Conservation (phyloP, 2,329 filamentous ascomycete species). For the Trichophaea hybrida region DNA sequence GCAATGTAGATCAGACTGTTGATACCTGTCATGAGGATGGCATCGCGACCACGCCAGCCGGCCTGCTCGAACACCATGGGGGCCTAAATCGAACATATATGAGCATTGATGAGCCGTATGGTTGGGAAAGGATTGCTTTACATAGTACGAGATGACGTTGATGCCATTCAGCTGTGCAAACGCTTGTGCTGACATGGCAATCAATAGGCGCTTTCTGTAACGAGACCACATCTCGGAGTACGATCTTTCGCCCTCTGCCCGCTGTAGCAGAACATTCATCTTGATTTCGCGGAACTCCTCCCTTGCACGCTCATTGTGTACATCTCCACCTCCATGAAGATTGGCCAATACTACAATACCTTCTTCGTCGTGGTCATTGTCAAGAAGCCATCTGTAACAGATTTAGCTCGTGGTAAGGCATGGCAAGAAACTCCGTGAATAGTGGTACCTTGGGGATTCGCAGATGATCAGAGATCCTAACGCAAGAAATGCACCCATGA, state of each 20-base stretch:
- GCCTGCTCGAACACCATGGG: slow-evolving; percentile 93
- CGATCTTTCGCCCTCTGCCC: slow-evolving; percentile 84
- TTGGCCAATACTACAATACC: slow-evolving; percentile 98
- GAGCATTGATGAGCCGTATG: not conserved
- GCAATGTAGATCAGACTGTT: slow-evolving; percentile 84
- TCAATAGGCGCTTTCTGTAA: slow-evolving; percentile 84
- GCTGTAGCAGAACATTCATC: slow-evolving; percentile 85
- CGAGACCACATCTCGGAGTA: slow-evolving; percentile 90
- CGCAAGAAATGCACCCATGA: slow-evolving; percentile 80
- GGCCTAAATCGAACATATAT: slow-evolving; percentile 30
- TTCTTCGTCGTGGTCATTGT: slow-evolving; percentile 96
- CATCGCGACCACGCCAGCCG: slow-evolving; percentile 81
- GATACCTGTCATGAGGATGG: slow-evolving; percentile 92
- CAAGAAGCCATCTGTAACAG: slow-evolving; percentile 69
- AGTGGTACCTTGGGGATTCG: slow-evolving; percentile 72
- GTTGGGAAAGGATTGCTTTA: slow-evolving; percentile 1
- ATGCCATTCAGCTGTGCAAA: slow-evolving; percentile 96
- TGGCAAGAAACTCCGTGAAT: slow-evolving; percentile 15
- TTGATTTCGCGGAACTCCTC: slow-evolving; percentile 98
- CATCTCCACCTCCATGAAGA: slow-evolving; percentile 86
- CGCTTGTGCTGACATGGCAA: slow-evolving; percentile 95
- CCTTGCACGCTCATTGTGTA: slow-evolving; percentile 79
- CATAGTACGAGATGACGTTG: slow-evolving; percentile 99
- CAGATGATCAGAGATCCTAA: slow-evolving; percentile 83
- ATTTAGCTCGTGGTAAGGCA: slow-evolving; percentile 13